Percentiles rank a stretch among this genome's conserved stretches.
Evolutionary conservation across 2,329 filamentous ascomycete species (phyloP).

Genomic region (Fusarium anthophilum): DNA sequence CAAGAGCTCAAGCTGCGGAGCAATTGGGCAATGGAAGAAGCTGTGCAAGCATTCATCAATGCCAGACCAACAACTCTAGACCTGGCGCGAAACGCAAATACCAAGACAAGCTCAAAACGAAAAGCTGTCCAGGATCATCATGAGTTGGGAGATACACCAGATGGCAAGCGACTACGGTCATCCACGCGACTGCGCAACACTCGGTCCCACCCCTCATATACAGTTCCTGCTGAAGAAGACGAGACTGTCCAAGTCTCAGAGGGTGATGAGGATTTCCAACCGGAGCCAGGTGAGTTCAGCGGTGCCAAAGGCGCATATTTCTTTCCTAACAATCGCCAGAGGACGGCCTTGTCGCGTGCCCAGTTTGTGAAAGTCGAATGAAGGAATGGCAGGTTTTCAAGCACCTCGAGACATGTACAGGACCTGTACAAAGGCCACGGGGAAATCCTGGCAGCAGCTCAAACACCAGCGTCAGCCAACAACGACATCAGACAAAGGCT

Average conservation of each 20-base stretch:
- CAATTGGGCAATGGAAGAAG: constrained; percentile 86
- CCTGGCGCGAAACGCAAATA: constrained; percentile 61
- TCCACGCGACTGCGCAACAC: constrained; percentile 60
- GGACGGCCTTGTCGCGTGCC: constrained; percentile 84
- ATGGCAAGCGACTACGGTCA: constrained; percentile 62
- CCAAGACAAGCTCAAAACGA: constrained; percentile 58
- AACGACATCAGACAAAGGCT: constrained; percentile 48
- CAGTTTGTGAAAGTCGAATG: constrained; percentile 82
- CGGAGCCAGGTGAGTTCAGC: constrained; percentile 39
- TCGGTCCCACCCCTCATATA: constrained; percentile 48
- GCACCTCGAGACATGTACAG: constrained; percentile 77
- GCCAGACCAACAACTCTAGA: constrained; percentile 70
- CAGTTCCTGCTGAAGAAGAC: constrained; percentile 25
- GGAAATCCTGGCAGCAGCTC: constrained; percentile 11
- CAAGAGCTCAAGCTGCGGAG: constrained; percentile 86
- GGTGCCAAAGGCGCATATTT: not conserved
- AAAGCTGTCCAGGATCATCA: constrained; percentile 53
- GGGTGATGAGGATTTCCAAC: constrained; percentile 45
- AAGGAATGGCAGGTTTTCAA: constrained; percentile 79
- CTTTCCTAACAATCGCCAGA: constrained; percentile 52
- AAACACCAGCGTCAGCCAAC: constrained; percentile 27
- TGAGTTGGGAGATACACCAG: constrained; percentile 42
- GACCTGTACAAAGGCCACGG: constrained; percentile 45
- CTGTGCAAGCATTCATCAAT: constrained; percentile 79
- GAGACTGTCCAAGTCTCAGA: constrained; percentile 41